Evolutionary conservation across 371 early-diverging fungal species (phyloP), one percentile per base, ranked within the genome.

Genomic region (Syncephalis fuscata): DNA sequence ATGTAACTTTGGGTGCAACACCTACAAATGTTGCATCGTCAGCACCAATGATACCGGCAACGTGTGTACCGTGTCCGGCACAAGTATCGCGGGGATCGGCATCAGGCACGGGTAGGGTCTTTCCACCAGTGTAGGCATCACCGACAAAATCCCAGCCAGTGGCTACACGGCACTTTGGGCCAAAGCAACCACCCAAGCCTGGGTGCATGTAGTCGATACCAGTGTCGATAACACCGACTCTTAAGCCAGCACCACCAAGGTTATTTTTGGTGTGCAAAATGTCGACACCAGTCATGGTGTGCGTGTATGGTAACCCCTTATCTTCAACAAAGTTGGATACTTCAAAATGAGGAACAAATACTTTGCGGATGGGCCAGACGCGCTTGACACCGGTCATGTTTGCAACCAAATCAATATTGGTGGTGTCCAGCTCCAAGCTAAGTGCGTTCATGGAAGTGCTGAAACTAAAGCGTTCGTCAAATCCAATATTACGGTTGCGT

Each of bases 241-340:
- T 76, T 58, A 82, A 59, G 9, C 80, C 78, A 45, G 63, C 65
- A n/a, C 83, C 84, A 27, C 64, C 70, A 43, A 64, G 46, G 1
- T 67, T 66, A 25, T 67, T 54, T 19, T 65, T 56, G 14, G 59
- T 25, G 24, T 71, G 73, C 20, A 68, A 68, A 11, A 52, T 48
- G 41, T 65, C 62, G 3, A 80, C 77, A 20, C 82, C 83, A 10
- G 82, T 73, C 63, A 73, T 61, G 22, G 55, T 54, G 61, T 81
- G 78, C 2, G 70, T 60, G 49, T 48, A 44, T 11, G 59, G 53
- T 40, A 59, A 22, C 8, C 44, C 24, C 19, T 45, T 39, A 22
- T 44, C 32, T 10, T 26, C 44, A 48, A 39, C 38, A 47, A 27
- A 40, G 32, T 46, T 39, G 54, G 38, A 44, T 56, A 48, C 8